These are phyloP conservation scores for Cryptococcus sp. DNA, from an alignment of 1,284 basidiomycete genomes.

Conservation along the genomic window DNA sequence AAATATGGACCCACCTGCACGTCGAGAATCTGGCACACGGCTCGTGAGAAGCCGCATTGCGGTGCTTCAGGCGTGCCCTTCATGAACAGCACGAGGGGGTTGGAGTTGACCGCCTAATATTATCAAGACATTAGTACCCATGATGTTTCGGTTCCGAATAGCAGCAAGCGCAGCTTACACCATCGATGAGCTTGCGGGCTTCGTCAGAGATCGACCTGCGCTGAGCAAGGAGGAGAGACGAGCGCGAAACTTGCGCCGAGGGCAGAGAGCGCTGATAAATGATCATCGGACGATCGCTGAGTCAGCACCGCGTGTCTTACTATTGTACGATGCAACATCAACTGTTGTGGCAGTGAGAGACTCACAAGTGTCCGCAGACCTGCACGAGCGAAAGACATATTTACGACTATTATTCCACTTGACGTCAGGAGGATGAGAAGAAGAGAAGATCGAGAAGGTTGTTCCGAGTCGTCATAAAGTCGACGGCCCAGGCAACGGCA, in stretches of 20 bases:
- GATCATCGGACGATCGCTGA: conserved; percentile 7
- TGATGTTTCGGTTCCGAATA: not conserved
- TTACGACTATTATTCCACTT: conserved; percentile 5
- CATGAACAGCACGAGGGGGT: conserved; percentile 90
- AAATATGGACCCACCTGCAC: conserved; percentile 61
- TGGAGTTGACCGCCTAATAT: conserved; percentile 63
- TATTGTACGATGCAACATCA: not conserved
- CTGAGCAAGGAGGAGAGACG: conserved; percentile 36
- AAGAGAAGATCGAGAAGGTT: not conserved
- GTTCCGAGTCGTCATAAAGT: not conserved
- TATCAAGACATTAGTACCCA: not conserved
- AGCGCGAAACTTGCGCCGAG: conserved; percentile 39
- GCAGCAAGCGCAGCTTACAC: conserved; percentile 37
- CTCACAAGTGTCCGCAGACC: conserved; percentile 50
- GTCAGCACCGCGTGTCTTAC: conserved; percentile 18
- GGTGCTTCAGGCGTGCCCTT: conserved; percentile 76
- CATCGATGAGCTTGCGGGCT: conserved; percentile 56
- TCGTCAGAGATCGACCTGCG: conserved; percentile 54
- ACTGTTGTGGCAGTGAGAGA: not conserved
- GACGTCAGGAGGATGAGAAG: not conserved
- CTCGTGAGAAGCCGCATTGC: conserved; percentile 87
- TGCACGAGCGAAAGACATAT: conserved; percentile 47
- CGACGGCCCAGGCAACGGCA: not conserved
- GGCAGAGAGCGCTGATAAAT: conserved; percentile 40
- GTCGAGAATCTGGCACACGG: conserved; percentile 86